phyloP scores from a whole-genome alignment of 306 rosid genomes.

The Cucurbita maxima region DNA sequence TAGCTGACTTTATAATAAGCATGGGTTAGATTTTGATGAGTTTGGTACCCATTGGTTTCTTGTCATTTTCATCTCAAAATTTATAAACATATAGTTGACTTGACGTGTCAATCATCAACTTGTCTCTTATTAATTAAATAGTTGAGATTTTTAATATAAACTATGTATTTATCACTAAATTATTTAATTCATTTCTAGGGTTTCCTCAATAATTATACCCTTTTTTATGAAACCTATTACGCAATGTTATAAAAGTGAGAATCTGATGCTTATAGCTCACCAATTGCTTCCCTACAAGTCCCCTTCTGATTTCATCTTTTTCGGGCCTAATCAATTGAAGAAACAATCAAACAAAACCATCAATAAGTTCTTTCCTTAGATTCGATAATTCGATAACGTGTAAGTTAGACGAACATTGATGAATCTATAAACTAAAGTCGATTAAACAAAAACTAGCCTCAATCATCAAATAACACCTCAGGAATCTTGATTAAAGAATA shows the following conservation, averaged over 20 bases:
- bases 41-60: conserved; percentile 8
- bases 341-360: neutral
- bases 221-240: neutral
- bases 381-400: neutral
- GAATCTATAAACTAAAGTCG: too few relatives aligned
- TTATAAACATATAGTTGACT: conserved; percentile 8
- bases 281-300: neutral
- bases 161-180: neutral
- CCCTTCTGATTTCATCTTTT: neutral
- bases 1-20: neutral
- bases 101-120: neutral
- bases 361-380: neutral
- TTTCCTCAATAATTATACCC: neutral
- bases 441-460: neutral
- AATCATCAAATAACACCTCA: neutral
- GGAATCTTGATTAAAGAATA: neutral
- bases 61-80: neutral
- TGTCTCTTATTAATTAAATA: neutral
- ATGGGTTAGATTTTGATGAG: neutral
- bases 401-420: neutral
- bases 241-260: neutral
- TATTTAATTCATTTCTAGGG: neutral
- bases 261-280: neutral
- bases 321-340: neutral
- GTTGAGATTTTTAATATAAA: neutral